These are phyloP conservation scores for Penicillium bovifimosum DNA, from an alignment of 495 filamentous ascomycete species.

Conservation along the genomic window DNA sequence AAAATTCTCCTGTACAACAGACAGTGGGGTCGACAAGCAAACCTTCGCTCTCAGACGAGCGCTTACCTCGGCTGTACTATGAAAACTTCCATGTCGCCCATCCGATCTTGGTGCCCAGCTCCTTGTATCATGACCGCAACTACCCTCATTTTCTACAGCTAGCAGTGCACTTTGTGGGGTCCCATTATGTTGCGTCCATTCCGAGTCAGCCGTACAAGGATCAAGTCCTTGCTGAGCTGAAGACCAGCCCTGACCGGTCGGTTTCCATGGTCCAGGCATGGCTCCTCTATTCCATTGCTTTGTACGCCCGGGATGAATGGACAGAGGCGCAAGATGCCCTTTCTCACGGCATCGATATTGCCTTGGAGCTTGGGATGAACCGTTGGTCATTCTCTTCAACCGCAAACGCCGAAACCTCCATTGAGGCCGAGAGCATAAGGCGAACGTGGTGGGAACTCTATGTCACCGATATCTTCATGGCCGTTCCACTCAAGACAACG, in stretches of 20 bases:
- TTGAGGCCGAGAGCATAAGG: constrained; percentile 37
- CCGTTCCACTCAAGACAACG: constrained; percentile 25
- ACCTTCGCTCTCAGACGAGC: constrained; percentile 27
- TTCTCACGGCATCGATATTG: constrained; percentile 28
- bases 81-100: constrained; percentile 40
- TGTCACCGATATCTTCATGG: constrained; percentile 34
- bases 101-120: constrained; percentile 33
- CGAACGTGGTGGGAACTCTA: constrained; percentile 44
- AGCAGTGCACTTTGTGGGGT: constrained; percentile 36
- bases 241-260: constrained; percentile 24
- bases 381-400: constrained; percentile 28
- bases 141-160: constrained; percentile 35
- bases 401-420: constrained; percentile 15
- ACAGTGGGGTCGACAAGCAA: constrained; percentile 8
- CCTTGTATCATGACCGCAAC: constrained; percentile 28
- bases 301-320: constrained; percentile 33
- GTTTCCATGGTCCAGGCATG: constrained; percentile 35
- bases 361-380: constrained; percentile 37
- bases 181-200: constrained; percentile 28
- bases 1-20: constrained; percentile 11
- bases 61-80: constrained; percentile 33
- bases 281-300: constrained; percentile 33
- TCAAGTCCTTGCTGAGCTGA: constrained; percentile 21
- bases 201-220: constrained; percentile 22
- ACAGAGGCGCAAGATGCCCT: constrained; percentile 29